phyloP scores from a whole-genome alignment of 352 stramenopile genomes.

The Blastocystis sp. region DNA sequence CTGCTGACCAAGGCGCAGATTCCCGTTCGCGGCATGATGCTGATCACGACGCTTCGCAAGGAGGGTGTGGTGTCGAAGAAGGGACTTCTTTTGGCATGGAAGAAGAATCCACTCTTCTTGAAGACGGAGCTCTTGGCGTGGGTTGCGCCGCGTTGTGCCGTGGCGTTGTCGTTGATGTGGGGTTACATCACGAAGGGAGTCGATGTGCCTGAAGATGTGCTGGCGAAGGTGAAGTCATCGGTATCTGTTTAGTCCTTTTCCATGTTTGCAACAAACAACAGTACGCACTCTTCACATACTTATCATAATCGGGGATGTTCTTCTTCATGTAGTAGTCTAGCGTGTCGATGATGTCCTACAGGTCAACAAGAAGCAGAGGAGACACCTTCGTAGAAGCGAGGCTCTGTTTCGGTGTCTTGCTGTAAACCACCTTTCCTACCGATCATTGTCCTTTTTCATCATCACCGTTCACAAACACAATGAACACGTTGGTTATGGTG shows the following conservation, averaged over 20 bases:
- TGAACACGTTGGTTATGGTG: slow-evolving; percentile 29
- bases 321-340: slow-evolving; percentile 35
- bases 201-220: slow-evolving; percentile 4
- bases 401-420: background rate
- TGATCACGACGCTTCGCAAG: slow-evolving; percentile 1
- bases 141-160: slow-evolving; percentile 36
- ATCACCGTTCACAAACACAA: slow-evolving; percentile 44
- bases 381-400: slow-evolving; percentile 24
- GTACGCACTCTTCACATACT: slow-evolving; percentile 22
- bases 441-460: background rate
- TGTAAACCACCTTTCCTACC: slow-evolving; percentile 28
- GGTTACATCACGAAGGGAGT: slow-evolving; percentile 12
- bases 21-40: slow-evolving; percentile 22
- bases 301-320: slow-evolving; percentile 21
- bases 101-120: slow-evolving; percentile 32
- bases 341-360: slow-evolving; percentile 31
- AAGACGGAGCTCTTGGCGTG: slow-evolving; percentile 47
- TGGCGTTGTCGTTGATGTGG: slow-evolving; percentile 16
- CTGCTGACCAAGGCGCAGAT: slow-evolving; percentile 54
- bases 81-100: background rate
- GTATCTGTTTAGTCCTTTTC: background rate
- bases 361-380: background rate
- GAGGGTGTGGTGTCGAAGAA: slow-evolving; percentile 20
- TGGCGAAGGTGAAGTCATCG: slow-evolving; percentile 10
- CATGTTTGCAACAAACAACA: no score